Conservation (phyloP, 1,139 yeast species). For the Hanseniaspora sp. region DNA sequence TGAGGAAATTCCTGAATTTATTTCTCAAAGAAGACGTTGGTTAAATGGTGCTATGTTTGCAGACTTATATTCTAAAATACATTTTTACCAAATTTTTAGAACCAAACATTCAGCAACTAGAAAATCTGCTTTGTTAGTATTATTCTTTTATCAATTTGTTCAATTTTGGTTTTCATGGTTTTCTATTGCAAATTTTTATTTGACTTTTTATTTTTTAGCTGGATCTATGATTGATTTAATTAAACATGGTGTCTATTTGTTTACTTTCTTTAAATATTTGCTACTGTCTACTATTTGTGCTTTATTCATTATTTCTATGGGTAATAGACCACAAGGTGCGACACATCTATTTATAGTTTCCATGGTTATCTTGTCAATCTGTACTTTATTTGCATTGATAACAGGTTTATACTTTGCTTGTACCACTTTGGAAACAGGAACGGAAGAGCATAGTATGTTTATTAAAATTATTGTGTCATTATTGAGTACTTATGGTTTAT, state of each 20-base stretch:
- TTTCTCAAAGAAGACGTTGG: slow-evolving; percentile 96
- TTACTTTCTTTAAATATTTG: slow-evolving; percentile 72
- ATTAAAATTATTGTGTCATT: slow-evolving; percentile 75
- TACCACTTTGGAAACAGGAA: slow-evolving; percentile 38
- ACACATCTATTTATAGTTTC: slow-evolving; percentile 58
- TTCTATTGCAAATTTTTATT: slow-evolving; percentile 77
- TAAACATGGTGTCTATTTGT: slow-evolving; percentile 65
- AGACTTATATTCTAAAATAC: slow-evolving; percentile 74
- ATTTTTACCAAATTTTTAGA: slow-evolving; percentile 68
- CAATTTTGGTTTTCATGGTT: slow-evolving; percentile 75
- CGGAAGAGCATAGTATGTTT: slow-evolving; percentile 39
- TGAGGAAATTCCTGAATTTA: slow-evolving; percentile 76
- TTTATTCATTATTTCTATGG: slow-evolving; percentile 82
- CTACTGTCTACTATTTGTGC: slow-evolving; percentile 73
- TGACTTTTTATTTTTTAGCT: slow-evolving; percentile 84
- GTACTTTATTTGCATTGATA: slow-evolving; percentile 70
- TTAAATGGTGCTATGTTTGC: slow-evolving; percentile 96
- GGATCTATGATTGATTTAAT: slow-evolving; percentile 59
- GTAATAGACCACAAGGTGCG: slow-evolving; percentile 92
- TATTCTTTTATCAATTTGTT: slow-evolving; percentile 70
- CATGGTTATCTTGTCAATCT: slow-evolving; percentile 59
- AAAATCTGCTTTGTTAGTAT: slow-evolving; percentile 69
- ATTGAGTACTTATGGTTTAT: slow-evolving; percentile 85
- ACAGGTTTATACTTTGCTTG: slow-evolving; percentile 76
- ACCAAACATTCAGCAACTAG: slow-evolving; percentile 74